These are phyloP conservation scores for Trametes cubensis DNA, from an alignment of 768 basidiomycete species.

Conservation along the genomic window DNA sequence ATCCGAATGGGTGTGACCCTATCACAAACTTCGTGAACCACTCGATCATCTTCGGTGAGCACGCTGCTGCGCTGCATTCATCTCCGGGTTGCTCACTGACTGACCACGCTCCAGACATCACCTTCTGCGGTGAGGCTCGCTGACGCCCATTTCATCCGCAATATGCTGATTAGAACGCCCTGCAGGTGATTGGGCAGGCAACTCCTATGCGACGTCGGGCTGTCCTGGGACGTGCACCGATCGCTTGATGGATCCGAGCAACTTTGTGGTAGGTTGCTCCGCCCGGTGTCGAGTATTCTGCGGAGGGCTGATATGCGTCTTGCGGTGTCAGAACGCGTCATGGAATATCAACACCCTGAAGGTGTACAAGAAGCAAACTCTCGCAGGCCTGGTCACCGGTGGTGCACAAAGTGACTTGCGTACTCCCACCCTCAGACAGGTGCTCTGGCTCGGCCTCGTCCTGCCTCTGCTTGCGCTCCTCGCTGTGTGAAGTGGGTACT, in stretches of 20 bases:
- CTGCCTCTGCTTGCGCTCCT: constrained; percentile 10
- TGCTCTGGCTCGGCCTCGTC: constrained; percentile 10
- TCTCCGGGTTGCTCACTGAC: constrained; percentile 25
- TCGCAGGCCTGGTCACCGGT: constrained; percentile 40
- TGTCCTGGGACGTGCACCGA: constrained; percentile 76
- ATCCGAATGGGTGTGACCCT: constrained; percentile 58
- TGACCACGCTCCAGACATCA: constrained; percentile 58
- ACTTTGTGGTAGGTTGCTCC: constrained; percentile 63
- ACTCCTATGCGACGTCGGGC: constrained; percentile 70
- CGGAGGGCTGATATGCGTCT: constrained; percentile 4
- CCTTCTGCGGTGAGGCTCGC: constrained; percentile 64
- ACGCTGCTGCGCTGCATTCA: background rate
- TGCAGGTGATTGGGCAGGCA: constrained; percentile 82
- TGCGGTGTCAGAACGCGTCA: constrained; percentile 61
- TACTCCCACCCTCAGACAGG: constrained; percentile 3
- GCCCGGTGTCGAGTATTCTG: background rate
- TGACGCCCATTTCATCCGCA: constrained; percentile 22
- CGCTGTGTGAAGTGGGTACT: constrained; percentile 5
- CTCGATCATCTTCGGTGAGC: constrained; percentile 74
- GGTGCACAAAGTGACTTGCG: constrained; percentile 14
- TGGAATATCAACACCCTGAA: constrained; percentile 82
- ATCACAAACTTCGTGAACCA: constrained; percentile 65
- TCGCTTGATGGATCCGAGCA: constrained; percentile 63
- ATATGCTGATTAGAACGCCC: constrained; percentile 8
- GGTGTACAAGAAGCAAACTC: constrained; percentile 63